Base-by-base conservation (phyloP, 2,329 filamentous ascomycete genomes). In the Blastomyces emzantsi region DNA sequence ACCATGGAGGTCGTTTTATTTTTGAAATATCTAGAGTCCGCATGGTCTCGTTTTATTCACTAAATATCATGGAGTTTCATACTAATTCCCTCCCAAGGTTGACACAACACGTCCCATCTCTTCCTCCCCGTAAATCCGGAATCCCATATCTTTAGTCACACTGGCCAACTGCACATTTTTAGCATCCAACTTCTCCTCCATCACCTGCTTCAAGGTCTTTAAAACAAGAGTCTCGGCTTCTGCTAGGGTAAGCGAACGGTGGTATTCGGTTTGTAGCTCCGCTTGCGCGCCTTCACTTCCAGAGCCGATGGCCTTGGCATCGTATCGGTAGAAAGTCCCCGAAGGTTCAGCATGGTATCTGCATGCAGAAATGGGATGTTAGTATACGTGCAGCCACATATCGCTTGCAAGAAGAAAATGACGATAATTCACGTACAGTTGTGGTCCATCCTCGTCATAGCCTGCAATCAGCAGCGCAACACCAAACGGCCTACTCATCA, bases 151-250 rank as follows among this genome's bases (percentile, higher is more conserved):
- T 83, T 92, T 96, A 67, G 94, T 99, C 64, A 99, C 94, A 75
- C 93, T 97, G 62, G 94, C 94, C 70, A 99, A 79, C 82, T 99
- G 94, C 69, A 99, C 94, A 75, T 99, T 99, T 86, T 99, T 99
- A 68, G 92, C 85, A 76, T 99, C 94, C 66, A 99, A 84, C 82
- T 99, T 99, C 86, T 99, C 94, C 81, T 99, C 94, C 94, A 99
- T 99, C 70, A 99, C 94, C 81, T 99, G 94, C 85, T 97, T 99
- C 76, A 99, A 79, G 47, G 94, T 99, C 86, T 97, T 97, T 73
- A 99, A 82, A 61, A 96, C 92, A 69, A 99, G 81, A 3, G 92
- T 94, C 81, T 99, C 94, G 64, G 94, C 94, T 75, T 99, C 94
- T 64, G 85, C 82, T 67, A 99, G 87, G 52, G 92, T 96, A 67